A percentile compares a stretch with the other conserved stretches of the same genome.
phyloP scores from a whole-genome alignment of 129 eudicot species.

The Flaveria brownii region DNA sequence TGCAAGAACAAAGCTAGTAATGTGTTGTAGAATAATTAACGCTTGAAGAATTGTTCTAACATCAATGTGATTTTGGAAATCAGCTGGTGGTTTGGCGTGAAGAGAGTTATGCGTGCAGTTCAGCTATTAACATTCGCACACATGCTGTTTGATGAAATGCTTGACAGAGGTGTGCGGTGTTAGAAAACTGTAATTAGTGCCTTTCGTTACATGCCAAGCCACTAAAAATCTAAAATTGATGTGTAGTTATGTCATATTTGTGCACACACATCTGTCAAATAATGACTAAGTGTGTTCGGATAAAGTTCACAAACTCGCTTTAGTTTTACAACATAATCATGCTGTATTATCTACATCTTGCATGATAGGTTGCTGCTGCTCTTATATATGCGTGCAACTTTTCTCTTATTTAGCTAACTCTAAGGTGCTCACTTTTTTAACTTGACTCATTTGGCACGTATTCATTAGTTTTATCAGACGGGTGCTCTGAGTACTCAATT shows the following conservation, averaged over 20 bases:
- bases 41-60: no score
- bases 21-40: no score
- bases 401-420: neutral
- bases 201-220: neutral
- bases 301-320: neutral
- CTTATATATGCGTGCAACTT: neutral
- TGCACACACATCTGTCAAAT: neutral
- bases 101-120: no score
- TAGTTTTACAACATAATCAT: conserved; percentile 3
- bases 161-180: neutral
- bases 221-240: neutral
- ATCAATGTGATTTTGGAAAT: no score
- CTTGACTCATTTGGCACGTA: neutral
- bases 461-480: neutral
- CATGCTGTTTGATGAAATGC: conserved; percentile 32
- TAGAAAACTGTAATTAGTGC: neutral
- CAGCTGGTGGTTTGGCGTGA: no score
- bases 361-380: neutral
- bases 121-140: neutral
- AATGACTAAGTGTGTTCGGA: neutral
- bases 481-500: conserved; percentile 2
- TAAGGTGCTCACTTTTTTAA: conserved; percentile 14
- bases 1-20: no score
- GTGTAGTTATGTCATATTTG: neutral
- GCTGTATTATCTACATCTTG: neutral